Base-by-base conservation (phyloP, 2,329 filamentous ascomycete genomes). In the Cordyceps farinosa region DNA sequence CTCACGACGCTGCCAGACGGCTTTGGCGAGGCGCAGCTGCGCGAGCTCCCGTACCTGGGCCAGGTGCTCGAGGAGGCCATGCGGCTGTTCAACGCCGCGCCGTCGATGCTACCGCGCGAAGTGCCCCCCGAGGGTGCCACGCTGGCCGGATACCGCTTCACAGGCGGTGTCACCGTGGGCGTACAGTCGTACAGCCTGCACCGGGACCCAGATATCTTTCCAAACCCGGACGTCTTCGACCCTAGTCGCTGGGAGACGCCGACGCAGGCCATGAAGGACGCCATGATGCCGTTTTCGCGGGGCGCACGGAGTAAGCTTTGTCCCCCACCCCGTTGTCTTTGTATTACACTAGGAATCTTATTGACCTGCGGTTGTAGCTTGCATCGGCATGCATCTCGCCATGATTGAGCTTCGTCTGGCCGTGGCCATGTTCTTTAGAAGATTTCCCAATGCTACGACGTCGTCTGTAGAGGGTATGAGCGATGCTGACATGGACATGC, bases 311-410 rank as follows among this genome's bases (percentile, higher is more conserved):
- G 79, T 67, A 64, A 54, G 67, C n/a, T 29, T 9, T 5, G 6
- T 32, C 8, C 30, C 13, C 17, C 10, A 10, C 27, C 29, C 30
- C 47, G 15, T 27, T 29, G 7, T 27, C 47, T 29, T 9, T 15
- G 44, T 17, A n/a, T 52, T 53, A 7, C 4, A 36, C 40, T 36
- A 13, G 13, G 63, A 6, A 32, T 34, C n/a, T 42, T 2, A 15
- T 32, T 44, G 15, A 11, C 2, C 15, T 34, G 32, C 7, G 8
- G n/a, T 45, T 52, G 45, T 64, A 74, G 70, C 69, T 1, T 87
- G 84, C 64, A 72, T 87, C n/a, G 84, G 84, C 2, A 73, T 84
- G 34, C 81, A 85, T 64, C 74, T 87, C n/a, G 84, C 84, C 0
- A 73, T 75, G 29, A 82, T 83, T 73, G 83, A 86, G 66, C 66